Conservation (phyloP, 208 protist genomes). For the Trypanosoma caninum region DNA sequence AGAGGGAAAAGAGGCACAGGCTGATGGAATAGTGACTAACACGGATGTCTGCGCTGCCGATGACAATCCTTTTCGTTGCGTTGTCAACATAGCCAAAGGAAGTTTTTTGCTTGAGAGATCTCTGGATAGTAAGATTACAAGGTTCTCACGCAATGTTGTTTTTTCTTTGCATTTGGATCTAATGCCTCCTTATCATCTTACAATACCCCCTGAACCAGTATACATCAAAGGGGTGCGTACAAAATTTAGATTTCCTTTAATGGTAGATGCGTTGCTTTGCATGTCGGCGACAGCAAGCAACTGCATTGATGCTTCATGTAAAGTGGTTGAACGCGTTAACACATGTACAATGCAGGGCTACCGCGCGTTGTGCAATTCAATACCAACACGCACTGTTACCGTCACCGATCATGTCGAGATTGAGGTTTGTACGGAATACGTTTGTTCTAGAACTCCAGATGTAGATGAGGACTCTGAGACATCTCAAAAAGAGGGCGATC, state of each 20-base stretch:
- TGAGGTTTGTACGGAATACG: constrained; percentile 68
- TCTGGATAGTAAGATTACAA: constrained; percentile 49
- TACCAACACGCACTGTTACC: constrained; percentile 49
- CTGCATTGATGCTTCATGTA: neutral
- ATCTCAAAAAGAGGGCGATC: neutral
- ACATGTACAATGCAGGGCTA: constrained; percentile 28
- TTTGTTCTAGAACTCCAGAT: constrained; percentile 36
- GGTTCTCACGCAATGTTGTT: constrained; percentile 55
- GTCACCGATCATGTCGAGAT: constrained; percentile 76
- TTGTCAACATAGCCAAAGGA: constrained; percentile 35
- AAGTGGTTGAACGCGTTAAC: constrained; percentile 3
- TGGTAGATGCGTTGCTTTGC: constrained; percentile 67
- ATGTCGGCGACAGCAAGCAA: constrained; percentile 42
- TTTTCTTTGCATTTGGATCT: constrained; percentile 33
- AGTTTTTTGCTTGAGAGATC: constrained; percentile 67
- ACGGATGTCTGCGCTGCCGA: neutral
- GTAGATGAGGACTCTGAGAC: neutral
- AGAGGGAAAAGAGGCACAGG: neutral
- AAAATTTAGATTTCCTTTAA: constrained; percentile 52
- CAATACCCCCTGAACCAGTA: constrained; percentile 77
- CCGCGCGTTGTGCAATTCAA: constrained; percentile 24
- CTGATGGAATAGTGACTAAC: neutral
- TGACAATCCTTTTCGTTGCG: constrained; percentile 12
- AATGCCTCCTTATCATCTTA: constrained; percentile 69
- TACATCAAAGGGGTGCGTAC: constrained; percentile 55